These are phyloP conservation scores for Diutina ranongensis DNA, from an alignment of 1,139 yeast genomes.

Conservation along the genomic window DNA sequence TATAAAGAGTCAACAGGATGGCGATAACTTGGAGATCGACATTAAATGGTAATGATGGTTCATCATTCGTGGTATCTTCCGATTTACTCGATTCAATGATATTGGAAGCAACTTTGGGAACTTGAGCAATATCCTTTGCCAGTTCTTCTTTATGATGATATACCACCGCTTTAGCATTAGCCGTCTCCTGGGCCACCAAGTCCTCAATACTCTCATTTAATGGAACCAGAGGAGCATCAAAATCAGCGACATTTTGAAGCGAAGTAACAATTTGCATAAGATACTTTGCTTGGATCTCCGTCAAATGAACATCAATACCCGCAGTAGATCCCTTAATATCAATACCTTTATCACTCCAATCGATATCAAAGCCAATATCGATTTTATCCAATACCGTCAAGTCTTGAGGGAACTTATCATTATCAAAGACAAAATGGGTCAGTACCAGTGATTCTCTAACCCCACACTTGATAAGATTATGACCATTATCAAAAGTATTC, in stretches of 20 bases:
- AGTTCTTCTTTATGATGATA: not conserved
- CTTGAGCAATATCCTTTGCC: not conserved
- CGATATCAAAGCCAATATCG: slow-evolving; percentile 53
- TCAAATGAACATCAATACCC: slow-evolving; percentile 53
- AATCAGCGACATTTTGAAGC: not conserved
- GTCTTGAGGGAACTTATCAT: slow-evolving; percentile 42
- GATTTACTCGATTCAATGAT: not conserved
- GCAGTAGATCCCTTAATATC: slow-evolving; percentile 50
- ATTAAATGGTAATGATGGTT: slow-evolving; percentile 16
- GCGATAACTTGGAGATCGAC: slow-evolving; percentile 50
- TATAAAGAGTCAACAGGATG: slow-evolving; percentile 54
- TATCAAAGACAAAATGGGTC: slow-evolving; percentile 28
- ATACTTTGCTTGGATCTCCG: slow-evolving; percentile 67
- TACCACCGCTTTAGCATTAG: slow-evolving; percentile 1
- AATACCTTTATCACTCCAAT: slow-evolving; percentile 46
- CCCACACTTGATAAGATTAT: slow-evolving; percentile 54
- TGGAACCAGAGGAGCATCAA: not conserved
- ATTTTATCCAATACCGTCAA: slow-evolving; percentile 46
- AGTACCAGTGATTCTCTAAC: slow-evolving; percentile 33
- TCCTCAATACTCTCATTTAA: not conserved
- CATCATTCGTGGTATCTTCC: too few relatives aligned
- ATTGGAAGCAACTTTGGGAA: not conserved
- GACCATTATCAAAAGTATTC: slow-evolving; percentile 39
- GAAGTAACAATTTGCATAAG: slow-evolving; percentile 26
- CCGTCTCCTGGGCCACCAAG: not conserved